Evolutionary conservation across 768 basidiomycete species (phyloP).

Genomic region (Russula virescens): DNA sequence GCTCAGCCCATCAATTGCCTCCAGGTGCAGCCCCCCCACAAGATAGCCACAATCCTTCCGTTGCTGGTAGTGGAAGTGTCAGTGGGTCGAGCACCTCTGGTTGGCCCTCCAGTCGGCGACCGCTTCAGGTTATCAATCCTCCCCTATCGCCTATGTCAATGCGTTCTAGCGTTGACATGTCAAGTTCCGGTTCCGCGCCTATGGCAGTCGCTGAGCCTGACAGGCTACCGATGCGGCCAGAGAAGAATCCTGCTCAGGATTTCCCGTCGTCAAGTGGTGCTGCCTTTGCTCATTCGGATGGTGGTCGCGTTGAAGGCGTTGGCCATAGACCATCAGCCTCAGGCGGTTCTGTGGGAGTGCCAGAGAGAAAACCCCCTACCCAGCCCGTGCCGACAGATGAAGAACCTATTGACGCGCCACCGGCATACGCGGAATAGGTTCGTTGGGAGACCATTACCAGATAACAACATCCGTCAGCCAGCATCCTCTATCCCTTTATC

Average conservation of each 20-base stretch:
- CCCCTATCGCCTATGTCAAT: slow-evolving; percentile 2
- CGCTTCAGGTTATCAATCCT: slow-evolving; percentile 10
- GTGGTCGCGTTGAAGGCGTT: not conserved
- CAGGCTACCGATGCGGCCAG: not conserved
- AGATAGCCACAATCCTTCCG: not conserved
- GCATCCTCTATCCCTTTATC: not conserved
- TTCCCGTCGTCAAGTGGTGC: not conserved
- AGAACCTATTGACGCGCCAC: slow-evolving; percentile 4
- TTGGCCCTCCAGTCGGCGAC: slow-evolving; percentile 4
- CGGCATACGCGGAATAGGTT: slow-evolving; percentile 15
- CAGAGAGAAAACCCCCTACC: not conserved
- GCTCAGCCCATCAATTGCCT: slow-evolving; percentile 2
- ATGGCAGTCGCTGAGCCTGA: not conserved
- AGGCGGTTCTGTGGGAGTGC: not conserved
- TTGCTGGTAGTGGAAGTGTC: not conserved
- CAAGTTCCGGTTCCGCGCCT: not conserved
- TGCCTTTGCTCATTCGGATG: slow-evolving; percentile 2
- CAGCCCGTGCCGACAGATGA: not conserved
- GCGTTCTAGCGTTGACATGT: not conserved
- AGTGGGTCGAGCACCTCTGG: not conserved
- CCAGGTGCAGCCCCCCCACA: slow-evolving; percentile 17
- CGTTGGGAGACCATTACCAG: not conserved
- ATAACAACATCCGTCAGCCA: not conserved
- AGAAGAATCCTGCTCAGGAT: slow-evolving; percentile 1
- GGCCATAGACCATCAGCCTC: not conserved